A percentile compares a stretch with the other conserved stretches of the same genome.
phyloP scores from a whole-genome alignment of 768 basidiomycete genomes.

The Crassisporium funariophilum region DNA sequence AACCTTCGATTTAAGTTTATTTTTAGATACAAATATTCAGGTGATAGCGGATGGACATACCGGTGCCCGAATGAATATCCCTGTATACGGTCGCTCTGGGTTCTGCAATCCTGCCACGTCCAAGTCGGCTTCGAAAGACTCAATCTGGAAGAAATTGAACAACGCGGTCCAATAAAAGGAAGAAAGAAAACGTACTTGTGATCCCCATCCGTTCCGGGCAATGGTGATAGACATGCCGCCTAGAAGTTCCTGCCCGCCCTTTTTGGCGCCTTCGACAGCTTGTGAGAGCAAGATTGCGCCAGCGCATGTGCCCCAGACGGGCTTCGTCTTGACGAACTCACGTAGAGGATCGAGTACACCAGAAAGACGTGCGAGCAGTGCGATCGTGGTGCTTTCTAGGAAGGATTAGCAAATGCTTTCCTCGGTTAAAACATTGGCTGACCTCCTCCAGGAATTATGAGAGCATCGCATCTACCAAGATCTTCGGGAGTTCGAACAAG shows the following conservation, averaged over 20 bases:
- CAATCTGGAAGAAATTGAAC: slow-evolving; percentile 53
- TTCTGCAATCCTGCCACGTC: slow-evolving; percentile 63
- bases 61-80: slow-evolving; percentile 94
- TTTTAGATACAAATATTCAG: slow-evolving; percentile 2
- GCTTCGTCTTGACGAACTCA: slow-evolving; percentile 68
- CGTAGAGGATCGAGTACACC: slow-evolving; percentile 82
- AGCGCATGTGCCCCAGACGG: slow-evolving; percentile 96
- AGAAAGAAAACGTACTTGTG: slow-evolving; percentile 60
- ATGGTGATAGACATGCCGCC: slow-evolving; percentile 80
- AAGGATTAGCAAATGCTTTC: neutral
- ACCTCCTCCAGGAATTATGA: slow-evolving; percentile 95
- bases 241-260: slow-evolving; percentile 85
- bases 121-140: slow-evolving; percentile 87
- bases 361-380: slow-evolving; percentile 67
- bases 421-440: slow-evolving; percentile 17
- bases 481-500: slow-evolving; percentile 79
- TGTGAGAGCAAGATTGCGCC: slow-evolving; percentile 89
- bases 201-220: slow-evolving; percentile 92
- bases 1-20: slow-evolving; percentile 46
- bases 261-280: slow-evolving; percentile 74
- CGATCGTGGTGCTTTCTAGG: slow-evolving; percentile 91
- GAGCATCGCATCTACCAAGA: slow-evolving; percentile 72
- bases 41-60: slow-evolving; percentile 46
- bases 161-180: neutral
- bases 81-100: slow-evolving; percentile 65